A percentile compares a stretch with the other conserved stretches of the same genome.
Conservation (phyloP, 768 basidiomycete genomes). For the Butyriboletus loyo region DNA sequence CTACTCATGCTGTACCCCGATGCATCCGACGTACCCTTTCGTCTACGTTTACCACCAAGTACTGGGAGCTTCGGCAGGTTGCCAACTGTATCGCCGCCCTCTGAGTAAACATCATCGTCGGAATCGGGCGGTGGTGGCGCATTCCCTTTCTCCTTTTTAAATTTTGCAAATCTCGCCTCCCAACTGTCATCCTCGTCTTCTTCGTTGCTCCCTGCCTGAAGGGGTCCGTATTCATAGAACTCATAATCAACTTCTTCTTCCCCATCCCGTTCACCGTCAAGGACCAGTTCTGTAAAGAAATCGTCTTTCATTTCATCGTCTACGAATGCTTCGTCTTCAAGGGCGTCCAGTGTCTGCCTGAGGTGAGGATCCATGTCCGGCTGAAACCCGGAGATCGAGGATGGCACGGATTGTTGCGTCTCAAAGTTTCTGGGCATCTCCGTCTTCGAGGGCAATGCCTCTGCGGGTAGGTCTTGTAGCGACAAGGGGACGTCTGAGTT, state of each 20-base stretch:
- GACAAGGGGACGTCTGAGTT: slow-evolving; percentile 38
- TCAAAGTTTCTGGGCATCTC: slow-evolving; percentile 78
- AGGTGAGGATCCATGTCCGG: slow-evolving; percentile 97
- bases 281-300: slow-evolving; percentile 73
- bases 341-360: slow-evolving; percentile 86
- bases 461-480: slow-evolving; percentile 63
- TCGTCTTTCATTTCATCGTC: slow-evolving; percentile 71
- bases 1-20: slow-evolving; percentile 98
- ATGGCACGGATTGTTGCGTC: slow-evolving; percentile 73
- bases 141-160: slow-evolving; percentile 54
- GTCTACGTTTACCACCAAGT: slow-evolving; percentile 69
- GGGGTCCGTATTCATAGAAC: slow-evolving; percentile 51
- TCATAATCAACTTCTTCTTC: slow-evolving; percentile 65
- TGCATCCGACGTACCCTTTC: slow-evolving; percentile 76
- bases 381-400: slow-evolving; percentile 83
- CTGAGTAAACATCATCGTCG: slow-evolving; percentile 55
- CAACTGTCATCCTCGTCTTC: slow-evolving; percentile 45
- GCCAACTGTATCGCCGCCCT: slow-evolving; percentile 79
- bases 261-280: slow-evolving; percentile 61
- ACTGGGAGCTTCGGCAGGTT: slow-evolving; percentile 75
- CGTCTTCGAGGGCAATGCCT: slow-evolving; percentile 64
- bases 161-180: slow-evolving; percentile 78
- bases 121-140: slow-evolving; percentile 35
- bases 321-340: slow-evolving; percentile 95
- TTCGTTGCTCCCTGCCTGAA: slow-evolving; percentile 18